Base-by-base conservation (phyloP, 768 basidiomycete genomes). In the Gyrodon lividus region DNA sequence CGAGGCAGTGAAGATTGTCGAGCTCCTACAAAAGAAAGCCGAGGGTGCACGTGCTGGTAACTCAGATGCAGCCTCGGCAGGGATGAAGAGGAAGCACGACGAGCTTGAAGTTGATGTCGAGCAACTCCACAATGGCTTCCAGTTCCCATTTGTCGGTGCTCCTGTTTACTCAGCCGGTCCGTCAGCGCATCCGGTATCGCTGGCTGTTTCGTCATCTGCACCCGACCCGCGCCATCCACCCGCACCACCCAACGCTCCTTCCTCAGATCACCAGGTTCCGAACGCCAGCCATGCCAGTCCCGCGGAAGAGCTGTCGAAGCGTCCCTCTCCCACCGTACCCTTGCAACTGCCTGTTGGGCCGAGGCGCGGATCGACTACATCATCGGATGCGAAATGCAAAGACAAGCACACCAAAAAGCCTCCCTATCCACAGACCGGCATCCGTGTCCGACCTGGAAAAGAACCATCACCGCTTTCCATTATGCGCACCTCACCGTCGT, bases 401-500 rank as follows among this genome's bases (percentile, higher is more conserved):
- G 74, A 72, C 45, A 77, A 74, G 48, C 68, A 73, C 33, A 54
- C 65, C 46, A 78, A 77, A 69, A 79, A 74, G 56, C 19, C 34
- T 2, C 56, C 58, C 12, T 75, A 77, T 41, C 78, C 79, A 14
- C 51, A 73, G 20, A 63, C 77, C 9, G 79, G 80, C 33, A 70
- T 79, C 39, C 79, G 81, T 14, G 66, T 77, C 9, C 73, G 79
- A 13, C 62, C 72, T 24, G 71, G 69, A 39, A 74, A 74, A 52
- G 66, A 70, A 6, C 48, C 52, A 26, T 54, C 66, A 13, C 60
- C 63, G 20, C 57, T 64, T 28, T 45, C 37, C 3, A 65, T 57
- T 38, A 22, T 54, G 0, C 55, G 51, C 6, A 39, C 46, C 22
- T 35, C 52, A 7, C 28, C 49, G 2, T 31, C 50, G 19, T 12